Evolutionary conservation across 169 alveolate genomes (phyloP), one percentile per base, ranked within the genome.

Genomic region (Amoebophrya sp.): DNA sequence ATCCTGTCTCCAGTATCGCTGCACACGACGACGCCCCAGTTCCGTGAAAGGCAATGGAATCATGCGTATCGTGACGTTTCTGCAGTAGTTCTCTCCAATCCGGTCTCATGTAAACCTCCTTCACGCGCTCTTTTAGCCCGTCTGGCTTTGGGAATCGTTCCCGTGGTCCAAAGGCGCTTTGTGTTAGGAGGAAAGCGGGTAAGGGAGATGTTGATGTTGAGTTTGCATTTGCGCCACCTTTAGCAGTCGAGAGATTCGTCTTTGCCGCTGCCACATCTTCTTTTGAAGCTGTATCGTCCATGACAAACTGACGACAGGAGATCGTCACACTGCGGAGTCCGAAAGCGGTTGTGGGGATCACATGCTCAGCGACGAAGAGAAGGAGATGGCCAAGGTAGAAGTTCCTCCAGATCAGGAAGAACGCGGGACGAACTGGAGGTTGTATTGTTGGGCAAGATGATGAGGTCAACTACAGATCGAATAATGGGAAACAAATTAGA

Each of bases 311-410:
- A n/a, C n/a, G n/a, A n/a, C n/a, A n/a, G n/a, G n/a, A n/a, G n/a
- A n/a, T n/a, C n/a, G n/a, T n/a, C n/a, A n/a, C n/a, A n/a, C n/a
- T n/a, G 38, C 33, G 2, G 38, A 65, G 26, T 26, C 83, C 83
- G 33, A 65, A 65, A 36, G 2, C 18, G 36, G n/a, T 65, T 10
- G 2, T 65, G 12, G 83, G 83, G 2, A 18, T 18, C 83, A 65
- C 83, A 36, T 65, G 83, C 83, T 65, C 83, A 6, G 38, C 83
- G 83, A 65, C 33, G 83, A 65, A 65, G 33, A 65, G 83, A 18
- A 65, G 83, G 36, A 65, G 83, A 36, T 65, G 83, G 3, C 83
- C 83, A 6, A 65, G 83, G 83, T 65, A 65, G 83, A 65, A 65
- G 38, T 29, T 36, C 18, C 83, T 29, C 83, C 83, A 65, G 33